Evolutionary conservation across 352 stramenopile species (phyloP).

Genomic region (Thraustochytrium sp.): DNA sequence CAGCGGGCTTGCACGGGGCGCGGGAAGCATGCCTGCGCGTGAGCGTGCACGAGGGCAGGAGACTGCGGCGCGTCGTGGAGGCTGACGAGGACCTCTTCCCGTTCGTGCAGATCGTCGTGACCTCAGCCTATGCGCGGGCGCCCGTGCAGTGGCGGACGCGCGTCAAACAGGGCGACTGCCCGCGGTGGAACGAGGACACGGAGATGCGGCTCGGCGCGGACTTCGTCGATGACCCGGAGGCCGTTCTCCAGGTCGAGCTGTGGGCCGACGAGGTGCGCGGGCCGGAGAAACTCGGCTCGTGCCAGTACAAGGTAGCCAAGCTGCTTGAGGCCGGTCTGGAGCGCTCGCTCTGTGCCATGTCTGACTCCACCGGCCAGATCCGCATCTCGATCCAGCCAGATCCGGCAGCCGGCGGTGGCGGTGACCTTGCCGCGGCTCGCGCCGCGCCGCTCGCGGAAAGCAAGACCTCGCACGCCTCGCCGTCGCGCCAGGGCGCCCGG

Average conservation of each 20-base stretch:
- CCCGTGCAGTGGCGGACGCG: neutral
- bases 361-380: neutral
- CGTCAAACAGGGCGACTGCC: neutral
- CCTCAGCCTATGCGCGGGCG: neutral
- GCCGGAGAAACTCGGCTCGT: neutral
- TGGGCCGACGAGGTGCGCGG: neutral
- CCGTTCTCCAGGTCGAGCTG: neutral
- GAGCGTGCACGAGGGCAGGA: neutral
- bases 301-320: slow-evolving; percentile 10
- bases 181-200: neutral
- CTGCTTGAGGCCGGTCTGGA: neutral
- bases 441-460: too few relatives aligned
- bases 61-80: neutral
- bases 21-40: too few relatives aligned
- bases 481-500: too few relatives aligned
- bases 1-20: too few relatives aligned
- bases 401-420: too few relatives aligned
- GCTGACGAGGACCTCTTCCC: neutral
- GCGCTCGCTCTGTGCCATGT: neutral
- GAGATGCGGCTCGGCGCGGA: neutral
- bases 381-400: neutral
- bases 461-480: too few relatives aligned
- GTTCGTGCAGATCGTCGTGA: neutral
- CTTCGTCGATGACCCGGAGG: neutral
- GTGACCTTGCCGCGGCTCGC: too few relatives aligned